Conservation (phyloP, 2,329 filamentous ascomycete species). For the Pseudopyricularia javanii region DNA sequence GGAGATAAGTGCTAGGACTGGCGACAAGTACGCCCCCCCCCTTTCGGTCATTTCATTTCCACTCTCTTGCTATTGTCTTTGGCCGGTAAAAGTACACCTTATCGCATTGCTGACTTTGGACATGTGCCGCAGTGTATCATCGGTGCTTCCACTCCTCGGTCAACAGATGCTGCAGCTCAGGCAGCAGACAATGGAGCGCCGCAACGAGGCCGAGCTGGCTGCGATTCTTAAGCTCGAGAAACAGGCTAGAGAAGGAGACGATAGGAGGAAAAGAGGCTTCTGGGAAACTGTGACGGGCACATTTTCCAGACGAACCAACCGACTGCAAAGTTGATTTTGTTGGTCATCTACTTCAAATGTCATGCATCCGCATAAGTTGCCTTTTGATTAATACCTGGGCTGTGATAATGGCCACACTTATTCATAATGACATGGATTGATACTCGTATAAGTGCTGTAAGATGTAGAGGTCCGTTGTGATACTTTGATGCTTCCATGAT, state of each 20-base stretch:
- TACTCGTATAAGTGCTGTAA: no score
- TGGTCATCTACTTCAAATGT: background rate
- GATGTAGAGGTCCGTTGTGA: no score
- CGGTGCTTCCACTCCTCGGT: slow-evolving; percentile 19
- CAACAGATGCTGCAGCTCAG: slow-evolving; percentile 19
- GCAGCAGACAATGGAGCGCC: slow-evolving; percentile 12
- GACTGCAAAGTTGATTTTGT: background rate
- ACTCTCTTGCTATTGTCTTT: background rate
- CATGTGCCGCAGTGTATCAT: slow-evolving; percentile 9
- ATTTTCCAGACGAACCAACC: background rate
- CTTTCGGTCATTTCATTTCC: background rate
- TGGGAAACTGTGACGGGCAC: background rate
- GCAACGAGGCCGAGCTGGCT: slow-evolving; percentile 9
- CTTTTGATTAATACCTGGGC: no score
- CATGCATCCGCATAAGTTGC: no score
- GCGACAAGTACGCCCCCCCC: slow-evolving; percentile 10
- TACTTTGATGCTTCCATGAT: background rate
- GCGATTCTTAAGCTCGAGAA: slow-evolving; percentile 2
- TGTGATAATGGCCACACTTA: no score
- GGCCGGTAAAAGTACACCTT: no score
- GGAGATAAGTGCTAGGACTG: slow-evolving; percentile 19
- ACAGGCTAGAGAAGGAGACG: background rate
- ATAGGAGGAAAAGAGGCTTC: background rate
- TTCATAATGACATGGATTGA: no score
- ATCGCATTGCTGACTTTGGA: background rate